Base-by-base conservation (phyloP, 495 filamentous ascomycete species). In the Penicillium waksmanii region DNA sequence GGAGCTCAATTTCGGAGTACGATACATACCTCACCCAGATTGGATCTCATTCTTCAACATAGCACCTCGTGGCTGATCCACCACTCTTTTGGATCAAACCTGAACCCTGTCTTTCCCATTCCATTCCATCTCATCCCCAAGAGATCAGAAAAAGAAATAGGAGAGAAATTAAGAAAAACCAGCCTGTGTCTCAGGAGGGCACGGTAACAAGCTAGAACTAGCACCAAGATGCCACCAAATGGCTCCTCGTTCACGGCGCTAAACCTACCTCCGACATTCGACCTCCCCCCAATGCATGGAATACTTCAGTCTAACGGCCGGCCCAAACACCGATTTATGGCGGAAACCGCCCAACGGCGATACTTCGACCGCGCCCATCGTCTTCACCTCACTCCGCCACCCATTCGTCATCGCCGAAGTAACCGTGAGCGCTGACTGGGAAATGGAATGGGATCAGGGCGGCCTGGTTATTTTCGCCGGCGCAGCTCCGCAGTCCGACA, bases 381-480 rank as follows among this genome's bases (percentile, higher is more conserved):
- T 85, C 36, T 84, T 83, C 73, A 84, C 82, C 13, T 78, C 79
- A 19, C 72, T 85, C 42, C 80, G 76, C 17, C 75, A 71, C 46
- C 77, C 81, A 17, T 84, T 85, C 64, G 74, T 83, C 35, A 73
- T 82, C 12, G 83, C 83, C 38, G 82, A 84, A 60, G 82, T 85
- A n/a, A 85, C 83, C 52, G 80, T 85, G 46, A 80, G 72, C 55
- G 83, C 82, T 11, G 80, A 85, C 66, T 84, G 81, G 81, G 81
- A 83, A 62, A 77, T 82, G 66, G 82, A 84, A 76, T 85, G 81
- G 80, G 82, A 85, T 57, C 83, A 93, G 71, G 77, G 76, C 40
- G 90, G 89, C 12, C 87, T 96, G 65, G 89, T 90, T 58, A 86
- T 91, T 56, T 92, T 92, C 57, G 85, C 89, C 46, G 90, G 90